A percentile compares a stretch with the other conserved stretches of the same genome.
phyloP scores from a whole-genome alignment of 2,329 filamentous ascomycete species.

The Ascochyta rabiei region DNA sequence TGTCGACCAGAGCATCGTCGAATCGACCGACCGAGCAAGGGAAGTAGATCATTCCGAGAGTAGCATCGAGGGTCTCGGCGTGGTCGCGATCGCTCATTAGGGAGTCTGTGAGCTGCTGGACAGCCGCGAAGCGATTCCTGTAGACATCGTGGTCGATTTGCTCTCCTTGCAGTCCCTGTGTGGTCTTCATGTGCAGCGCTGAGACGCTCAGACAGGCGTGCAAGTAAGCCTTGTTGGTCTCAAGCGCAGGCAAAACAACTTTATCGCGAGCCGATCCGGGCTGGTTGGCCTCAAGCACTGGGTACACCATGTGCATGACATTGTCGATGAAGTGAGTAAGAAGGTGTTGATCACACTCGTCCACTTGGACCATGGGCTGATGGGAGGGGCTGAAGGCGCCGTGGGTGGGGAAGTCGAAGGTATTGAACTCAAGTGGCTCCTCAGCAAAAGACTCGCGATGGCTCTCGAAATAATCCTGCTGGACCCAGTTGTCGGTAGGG shows the following conservation, averaged over 20 bases:
- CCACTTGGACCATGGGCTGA: conserved; percentile 78
- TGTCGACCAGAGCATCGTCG: conserved; percentile 84
- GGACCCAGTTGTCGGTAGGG: conserved; percentile 73
- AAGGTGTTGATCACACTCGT: conserved; percentile 84
- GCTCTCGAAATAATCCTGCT: conserved; percentile 72
- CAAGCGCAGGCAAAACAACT: conserved; percentile 83
- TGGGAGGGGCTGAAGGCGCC: conserved; percentile 64
- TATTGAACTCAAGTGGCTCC: conserved; percentile 70
- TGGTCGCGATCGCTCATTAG: conserved; percentile 82
- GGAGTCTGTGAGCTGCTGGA: conserved; percentile 82
- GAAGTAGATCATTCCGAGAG: conserved; percentile 94
- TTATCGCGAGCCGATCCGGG: conserved; percentile 81
- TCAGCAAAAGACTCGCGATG: conserved; percentile 69
- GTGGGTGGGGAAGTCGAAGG: conserved; percentile 80
- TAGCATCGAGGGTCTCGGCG: conserved; percentile 87
- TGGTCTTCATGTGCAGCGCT: conserved; percentile 88
- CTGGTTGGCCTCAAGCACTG: conserved; percentile 88
- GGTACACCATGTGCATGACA: conserved; percentile 88
- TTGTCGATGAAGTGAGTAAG: conserved; percentile 90
- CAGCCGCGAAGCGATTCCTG: conserved; percentile 86
- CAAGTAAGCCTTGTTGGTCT: conserved; percentile 90
- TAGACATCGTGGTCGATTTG: conserved; percentile 90
- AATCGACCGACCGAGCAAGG: conserved; percentile 88
- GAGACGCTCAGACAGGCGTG: conserved; percentile 95
- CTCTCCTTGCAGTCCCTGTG: conserved; percentile 68